phyloP scores from a whole-genome alignment of 2,329 filamentous ascomycete genomes.

The Iodosphaeria phyllophila region DNA sequence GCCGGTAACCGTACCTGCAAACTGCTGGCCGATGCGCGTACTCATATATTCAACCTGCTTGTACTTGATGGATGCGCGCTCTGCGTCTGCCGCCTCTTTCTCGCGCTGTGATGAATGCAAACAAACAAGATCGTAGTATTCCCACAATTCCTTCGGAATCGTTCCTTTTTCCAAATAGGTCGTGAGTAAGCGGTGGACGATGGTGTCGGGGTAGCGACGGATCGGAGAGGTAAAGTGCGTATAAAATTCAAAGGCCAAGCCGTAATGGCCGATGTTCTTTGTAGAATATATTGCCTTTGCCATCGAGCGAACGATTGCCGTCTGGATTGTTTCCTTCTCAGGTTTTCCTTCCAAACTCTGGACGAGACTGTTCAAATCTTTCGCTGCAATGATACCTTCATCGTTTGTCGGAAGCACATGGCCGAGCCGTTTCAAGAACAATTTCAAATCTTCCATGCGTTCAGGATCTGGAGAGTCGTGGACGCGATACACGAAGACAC shows the following conservation, averaged over 20 bases:
- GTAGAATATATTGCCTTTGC: conserved; percentile 94
- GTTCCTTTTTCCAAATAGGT: too few species aligned
- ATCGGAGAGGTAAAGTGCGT: conserved; percentile 98
- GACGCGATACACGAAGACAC: conserved; percentile 78
- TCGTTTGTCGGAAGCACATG: too few species aligned
- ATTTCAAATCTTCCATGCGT: conserved; percentile 87
- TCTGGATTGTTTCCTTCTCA: conserved; percentile 77
- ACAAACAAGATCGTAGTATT: too few species aligned
- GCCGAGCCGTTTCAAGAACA: conserved; percentile 80
- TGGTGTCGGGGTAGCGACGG: conserved; percentile 88
- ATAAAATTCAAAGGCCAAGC: conserved; percentile 90
- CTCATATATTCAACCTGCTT: too few species aligned
- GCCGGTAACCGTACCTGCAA: too few species aligned
- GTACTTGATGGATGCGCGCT: too few species aligned
- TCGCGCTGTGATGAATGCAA: too few species aligned
- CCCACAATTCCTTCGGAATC: too few species aligned
- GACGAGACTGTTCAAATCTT: too few species aligned
- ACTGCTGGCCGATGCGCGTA: too few species aligned
- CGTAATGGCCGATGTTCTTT: conserved; percentile 92
- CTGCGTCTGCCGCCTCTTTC: too few species aligned
- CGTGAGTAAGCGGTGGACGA: conserved; percentile 84
- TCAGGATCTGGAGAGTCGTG: conserved; percentile 85
- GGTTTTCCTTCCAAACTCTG: conserved; percentile 75
- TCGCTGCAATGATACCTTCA: too few species aligned
- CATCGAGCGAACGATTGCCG: conserved; percentile 92